A percentile compares a stretch with the other conserved stretches of the same genome.
These are phyloP conservation scores for Hymenoscyphus fructigenus DNA, from an alignment of 2,329 filamentous ascomycete species.

Conservation along the genomic window DNA sequence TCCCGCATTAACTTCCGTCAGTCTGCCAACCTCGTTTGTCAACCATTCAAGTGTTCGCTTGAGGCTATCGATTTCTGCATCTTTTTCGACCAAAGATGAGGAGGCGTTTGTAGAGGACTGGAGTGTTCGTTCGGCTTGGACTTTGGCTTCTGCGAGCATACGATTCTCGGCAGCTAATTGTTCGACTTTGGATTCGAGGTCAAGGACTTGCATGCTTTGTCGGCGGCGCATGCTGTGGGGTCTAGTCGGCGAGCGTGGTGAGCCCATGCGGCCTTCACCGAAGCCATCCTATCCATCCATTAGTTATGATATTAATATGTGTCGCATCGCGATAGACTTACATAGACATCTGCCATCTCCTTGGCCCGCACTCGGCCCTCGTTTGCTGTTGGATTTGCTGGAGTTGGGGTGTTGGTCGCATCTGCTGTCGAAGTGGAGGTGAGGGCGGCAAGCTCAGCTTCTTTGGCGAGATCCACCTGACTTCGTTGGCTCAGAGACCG, in stretches of 20 bases:
- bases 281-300: conserved; percentile 71
- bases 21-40: conserved; percentile 75
- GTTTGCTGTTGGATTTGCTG: conserved; percentile 76
- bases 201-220: conserved; percentile 95
- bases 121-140: conserved; percentile 64
- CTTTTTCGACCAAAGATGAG: conserved; percentile 73
- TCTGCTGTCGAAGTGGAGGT: conserved; percentile 37
- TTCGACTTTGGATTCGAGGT: conserved; percentile 83
- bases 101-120: conserved; percentile 63
- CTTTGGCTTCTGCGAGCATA: conserved; percentile 69
- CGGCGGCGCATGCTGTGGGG: conserved; percentile 94
- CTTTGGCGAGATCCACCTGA: conserved; percentile 40
- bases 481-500: conserved; percentile 62
- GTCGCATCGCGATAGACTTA: conserved; percentile 53
- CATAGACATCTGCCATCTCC: conserved; percentile 91
- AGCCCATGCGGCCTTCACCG: conserved; percentile 82
- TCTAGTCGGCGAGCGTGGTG: conserved; percentile 87
- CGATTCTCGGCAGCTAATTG: conserved; percentile 84
- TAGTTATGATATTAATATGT: conserved; percentile 19
- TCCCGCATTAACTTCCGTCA: conserved; percentile 80
- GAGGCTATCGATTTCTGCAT: conserved; percentile 82
- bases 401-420: conserved; percentile 43
- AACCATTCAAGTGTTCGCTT: conserved; percentile 76
- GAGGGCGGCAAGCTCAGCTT: conserved; percentile 47
- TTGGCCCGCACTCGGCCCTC: conserved; percentile 81